Percentiles rank a stretch among this genome's conserved stretches.
Evolutionary conservation across 805 yeast genomes (phyloP).

Genomic region (Scheffersomyces amazonensis): DNA sequence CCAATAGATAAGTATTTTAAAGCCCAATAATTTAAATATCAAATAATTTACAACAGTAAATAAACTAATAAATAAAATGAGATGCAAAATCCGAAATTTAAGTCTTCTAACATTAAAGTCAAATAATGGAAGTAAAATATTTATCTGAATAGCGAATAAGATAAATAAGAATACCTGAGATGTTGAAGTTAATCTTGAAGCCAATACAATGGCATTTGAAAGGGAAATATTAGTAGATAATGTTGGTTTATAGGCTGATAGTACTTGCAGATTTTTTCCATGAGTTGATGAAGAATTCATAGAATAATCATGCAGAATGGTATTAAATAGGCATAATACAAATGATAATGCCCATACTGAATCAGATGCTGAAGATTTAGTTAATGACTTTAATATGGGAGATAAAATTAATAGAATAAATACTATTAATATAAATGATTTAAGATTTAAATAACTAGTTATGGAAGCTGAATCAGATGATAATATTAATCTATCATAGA

Average conservation of each 20-base stretch:
- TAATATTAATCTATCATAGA: not conserved
- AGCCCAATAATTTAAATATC: slow-evolving; percentile 24
- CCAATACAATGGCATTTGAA: slow-evolving; percentile 83
- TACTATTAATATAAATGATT: slow-evolving; percentile 66
- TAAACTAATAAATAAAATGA: slow-evolving; percentile 21
- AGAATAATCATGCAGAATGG: slow-evolving; percentile 67
- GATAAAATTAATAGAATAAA: slow-evolving; percentile 75
- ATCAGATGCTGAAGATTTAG: slow-evolving; percentile 87
- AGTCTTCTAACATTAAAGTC: slow-evolving; percentile 55
- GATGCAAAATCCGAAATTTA: slow-evolving; percentile 21
- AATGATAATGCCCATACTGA: slow-evolving; percentile 91
- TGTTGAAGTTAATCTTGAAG: slow-evolving; percentile 78
- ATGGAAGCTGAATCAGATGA: slow-evolving; percentile 5
- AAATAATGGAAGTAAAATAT: slow-evolving; percentile 71
- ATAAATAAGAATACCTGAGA: slow-evolving; percentile 81
- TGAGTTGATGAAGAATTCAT: slow-evolving; percentile 34
- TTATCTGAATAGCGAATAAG: slow-evolving; percentile 65
- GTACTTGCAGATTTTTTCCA: not conserved
- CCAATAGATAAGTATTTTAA: slow-evolving; percentile 46
- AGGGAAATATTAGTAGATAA: slow-evolving; percentile 80
- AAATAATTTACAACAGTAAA: slow-evolving; percentile 14
- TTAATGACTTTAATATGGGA: slow-evolving; percentile 85
- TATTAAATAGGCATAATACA: slow-evolving; percentile 70
- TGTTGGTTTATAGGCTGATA: slow-evolving; percentile 41
- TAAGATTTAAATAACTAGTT: slow-evolving; percentile 27